Evolutionary conservation across 441 rosid genomes (phyloP).

Genomic region (Biscutella laevigata): DNA sequence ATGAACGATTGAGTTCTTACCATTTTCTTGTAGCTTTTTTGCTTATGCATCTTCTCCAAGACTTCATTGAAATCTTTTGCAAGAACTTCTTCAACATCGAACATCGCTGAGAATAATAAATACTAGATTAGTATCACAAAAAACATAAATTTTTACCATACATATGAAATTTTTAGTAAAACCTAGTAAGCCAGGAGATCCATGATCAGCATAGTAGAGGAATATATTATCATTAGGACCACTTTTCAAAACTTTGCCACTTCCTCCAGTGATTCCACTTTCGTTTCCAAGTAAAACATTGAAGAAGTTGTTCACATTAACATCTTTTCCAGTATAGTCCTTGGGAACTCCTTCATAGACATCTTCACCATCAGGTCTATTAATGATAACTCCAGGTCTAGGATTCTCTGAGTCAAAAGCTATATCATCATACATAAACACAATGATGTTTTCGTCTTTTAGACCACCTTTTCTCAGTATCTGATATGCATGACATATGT

Average conservation of each 20-base stretch:
- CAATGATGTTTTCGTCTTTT: slow-evolving; percentile 61
- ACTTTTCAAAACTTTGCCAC: slow-evolving; percentile 53
- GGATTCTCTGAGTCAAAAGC: slow-evolving; percentile 47
- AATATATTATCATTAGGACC: slow-evolving; percentile 52
- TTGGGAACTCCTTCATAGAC: slow-evolving; percentile 58
- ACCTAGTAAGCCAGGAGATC: slow-evolving; percentile 47
- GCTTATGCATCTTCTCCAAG: slow-evolving; percentile 38
- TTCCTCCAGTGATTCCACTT: slow-evolving; percentile 56
- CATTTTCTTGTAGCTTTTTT: slow-evolving; percentile 41
- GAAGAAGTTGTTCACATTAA: slow-evolving; percentile 37
- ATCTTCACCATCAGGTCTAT: slow-evolving; percentile 47
- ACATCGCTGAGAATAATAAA: slow-evolving; percentile 35
- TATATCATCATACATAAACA: slow-evolving; percentile 69
- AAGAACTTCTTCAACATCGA: slow-evolving; percentile 9
- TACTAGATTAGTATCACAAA: not conserved
- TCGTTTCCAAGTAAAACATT: slow-evolving; percentile 52
- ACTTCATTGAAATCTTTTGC: slow-evolving; percentile 41
- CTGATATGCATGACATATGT: slow-evolving; percentile 70
- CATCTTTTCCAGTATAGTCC: slow-evolving; percentile 47
- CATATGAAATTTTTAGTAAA: no score
- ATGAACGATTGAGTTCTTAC: slow-evolving; percentile 17
- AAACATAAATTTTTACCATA: no score
- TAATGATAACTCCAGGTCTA: slow-evolving; percentile 53
- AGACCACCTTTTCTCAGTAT: slow-evolving; percentile 48
- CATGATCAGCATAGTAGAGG: slow-evolving; percentile 60